Evolutionary conservation across 495 filamentous ascomycete genomes (phyloP).

Genomic region (Podospora sp.): DNA sequence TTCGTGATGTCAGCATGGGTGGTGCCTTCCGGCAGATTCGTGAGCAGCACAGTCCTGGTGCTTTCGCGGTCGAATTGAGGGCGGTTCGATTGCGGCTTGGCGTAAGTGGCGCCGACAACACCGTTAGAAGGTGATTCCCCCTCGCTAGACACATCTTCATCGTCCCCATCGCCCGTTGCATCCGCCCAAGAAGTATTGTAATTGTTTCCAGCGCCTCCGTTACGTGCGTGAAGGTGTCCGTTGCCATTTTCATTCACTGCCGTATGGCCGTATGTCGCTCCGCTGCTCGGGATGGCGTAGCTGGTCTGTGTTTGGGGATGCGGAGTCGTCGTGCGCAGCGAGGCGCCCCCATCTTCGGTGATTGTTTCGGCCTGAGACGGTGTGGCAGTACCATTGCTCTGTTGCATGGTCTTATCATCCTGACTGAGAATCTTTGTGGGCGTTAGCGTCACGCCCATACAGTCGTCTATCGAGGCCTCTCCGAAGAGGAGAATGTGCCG

Average conservation of each 20-base stretch:
- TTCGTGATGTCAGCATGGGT: conserved; percentile 68
- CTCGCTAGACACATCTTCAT: conserved; percentile 29
- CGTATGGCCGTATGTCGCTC: conserved; percentile 1
- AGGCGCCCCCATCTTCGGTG: conserved; percentile 33
- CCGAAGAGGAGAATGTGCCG: not conserved
- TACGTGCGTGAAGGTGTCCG: conserved; percentile 16
- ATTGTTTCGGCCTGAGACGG: conserved; percentile 17
- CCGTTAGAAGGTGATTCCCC: conserved; percentile 28
- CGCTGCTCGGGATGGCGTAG: not conserved
- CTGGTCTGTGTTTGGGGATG: conserved; percentile 3
- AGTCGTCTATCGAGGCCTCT: not conserved
- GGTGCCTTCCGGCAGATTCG: conserved; percentile 63
- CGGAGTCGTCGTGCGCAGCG: conserved; percentile 22
- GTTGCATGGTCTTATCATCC: conserved; percentile 33
- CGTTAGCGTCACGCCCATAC: conserved; percentile 9
- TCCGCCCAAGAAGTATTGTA: conserved; percentile 28
- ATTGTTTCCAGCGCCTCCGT: not conserved
- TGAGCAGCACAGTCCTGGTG: conserved; percentile 65
- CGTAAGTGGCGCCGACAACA: conserved; percentile 25
- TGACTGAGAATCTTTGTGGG: conserved; percentile 54
- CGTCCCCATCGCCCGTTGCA: conserved; percentile 28
- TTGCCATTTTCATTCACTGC: not conserved
- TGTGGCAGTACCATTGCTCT: conserved; percentile 25
- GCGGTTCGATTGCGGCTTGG: conserved; percentile 26
- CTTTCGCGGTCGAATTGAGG: conserved; percentile 44